Evolutionary conservation across 345 rosid species (phyloP), one percentile per base, ranked within the genome.

Genomic region (Linum lewisii): DNA sequence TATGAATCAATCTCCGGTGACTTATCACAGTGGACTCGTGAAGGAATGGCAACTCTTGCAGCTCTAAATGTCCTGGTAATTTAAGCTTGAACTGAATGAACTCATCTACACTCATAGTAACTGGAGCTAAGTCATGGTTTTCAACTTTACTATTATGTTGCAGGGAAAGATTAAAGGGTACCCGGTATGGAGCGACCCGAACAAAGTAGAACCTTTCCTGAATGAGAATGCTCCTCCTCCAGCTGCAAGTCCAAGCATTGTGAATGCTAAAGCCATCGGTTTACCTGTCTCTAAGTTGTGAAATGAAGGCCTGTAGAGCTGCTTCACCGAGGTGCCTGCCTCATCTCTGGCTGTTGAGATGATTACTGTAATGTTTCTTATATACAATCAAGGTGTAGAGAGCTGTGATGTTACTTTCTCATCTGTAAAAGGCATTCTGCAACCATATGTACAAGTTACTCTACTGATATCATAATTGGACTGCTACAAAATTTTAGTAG

Each of bases 21-120:
- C 20, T 26, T 56, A 36, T 34, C 73, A 66, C 64, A 93, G 99
- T 93, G 97, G 99, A 93, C 99, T 73, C 91, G 99, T 2, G 97
- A 93, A 80, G 99, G 99, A 72, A 93, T 93, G 95, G 99, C 99
- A 49, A 82, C 95, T 0, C 79, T 88, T 62, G 91, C 97, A 52
- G 91, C 99, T 56, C 84, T 92, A 20, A 92, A 92, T 61, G 97
- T 92, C 77, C 74, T 86, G 74, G 99, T 92, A 82, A 16, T 75
- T 24, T 50, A 63, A 54, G 37, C 16, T 20, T 50, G 6, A 6
- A 20, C 20, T 22, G 42, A 54, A 22, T 20, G 15, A 7, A 21
- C 24, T 26, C 57, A 60, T 19, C 49, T 29, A 44, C 34, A 7
- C 51, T 36, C 55, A 13, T 21, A 1, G 6, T 21, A 24, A 26